Conservation (phyloP, 176 grass and related monocot genomes). For the Alloteropsis semialata region DNA sequence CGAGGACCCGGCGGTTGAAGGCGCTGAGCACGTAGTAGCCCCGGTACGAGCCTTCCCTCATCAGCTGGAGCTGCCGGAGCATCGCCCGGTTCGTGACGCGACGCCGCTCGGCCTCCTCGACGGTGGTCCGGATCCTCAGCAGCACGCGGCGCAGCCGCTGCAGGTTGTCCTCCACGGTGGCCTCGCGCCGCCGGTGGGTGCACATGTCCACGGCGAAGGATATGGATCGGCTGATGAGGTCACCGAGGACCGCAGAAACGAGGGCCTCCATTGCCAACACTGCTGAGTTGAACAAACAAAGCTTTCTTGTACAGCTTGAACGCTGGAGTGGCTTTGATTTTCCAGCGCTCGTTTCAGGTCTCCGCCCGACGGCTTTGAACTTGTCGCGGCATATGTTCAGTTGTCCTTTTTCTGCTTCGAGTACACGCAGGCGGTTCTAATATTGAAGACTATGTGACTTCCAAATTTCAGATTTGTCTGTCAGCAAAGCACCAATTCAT, state of each 20-base stretch:
- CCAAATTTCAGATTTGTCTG: no score
- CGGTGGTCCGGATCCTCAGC: neutral
- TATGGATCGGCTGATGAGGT: conserved; percentile 28
- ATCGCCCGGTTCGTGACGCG: conserved; percentile 7
- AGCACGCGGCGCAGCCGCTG: neutral
- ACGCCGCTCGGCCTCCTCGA: neutral
- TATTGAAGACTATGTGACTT: no score
- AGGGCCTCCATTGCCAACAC: neutral
- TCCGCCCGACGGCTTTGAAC: no score
- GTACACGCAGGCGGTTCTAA: no score
- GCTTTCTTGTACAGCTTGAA: no score
- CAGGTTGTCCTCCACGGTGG: neutral
- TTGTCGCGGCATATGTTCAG: no score
- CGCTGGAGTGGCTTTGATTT: no score
- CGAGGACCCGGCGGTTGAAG: neutral
- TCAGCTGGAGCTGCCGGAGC: conserved; percentile 9
- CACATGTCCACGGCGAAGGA: conserved; percentile 8
- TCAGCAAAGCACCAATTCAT: no score
- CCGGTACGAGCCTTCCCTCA: neutral
- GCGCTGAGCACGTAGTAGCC: neutral
- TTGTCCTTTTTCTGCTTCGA: no score
- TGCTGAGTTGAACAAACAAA: neutral
- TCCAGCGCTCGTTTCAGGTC: no score
- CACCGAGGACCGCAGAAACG: neutral
- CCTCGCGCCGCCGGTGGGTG: neutral